Conservation (phyloP, 2,329 filamentous ascomycete genomes). For the Ceratocystis variospora region DNA sequence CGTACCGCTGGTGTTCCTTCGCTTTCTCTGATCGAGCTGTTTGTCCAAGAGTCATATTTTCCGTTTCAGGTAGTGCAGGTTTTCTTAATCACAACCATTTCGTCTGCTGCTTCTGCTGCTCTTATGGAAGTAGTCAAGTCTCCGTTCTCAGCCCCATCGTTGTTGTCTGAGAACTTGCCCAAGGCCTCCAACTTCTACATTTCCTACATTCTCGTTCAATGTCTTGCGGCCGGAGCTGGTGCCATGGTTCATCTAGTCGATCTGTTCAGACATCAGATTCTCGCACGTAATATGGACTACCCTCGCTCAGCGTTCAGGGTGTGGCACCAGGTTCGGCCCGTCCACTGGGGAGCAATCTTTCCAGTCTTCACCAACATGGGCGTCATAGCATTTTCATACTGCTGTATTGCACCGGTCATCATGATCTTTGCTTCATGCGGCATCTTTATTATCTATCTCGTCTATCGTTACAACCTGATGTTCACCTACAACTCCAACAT, state of each 20-base stretch:
- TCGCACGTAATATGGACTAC: conserved; percentile 61
- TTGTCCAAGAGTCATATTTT: conserved; percentile 68
- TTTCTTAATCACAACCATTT: conserved; percentile 67
- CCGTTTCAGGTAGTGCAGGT: conserved; percentile 70
- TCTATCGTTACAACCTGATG: conserved; percentile 81
- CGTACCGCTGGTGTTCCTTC: conserved; percentile 59
- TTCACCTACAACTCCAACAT: conserved; percentile 72
- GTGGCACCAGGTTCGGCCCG: conserved; percentile 58
- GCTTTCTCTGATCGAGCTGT: conserved; percentile 56
- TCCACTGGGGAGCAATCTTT: conserved; percentile 73
- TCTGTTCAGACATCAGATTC: conserved; percentile 40
- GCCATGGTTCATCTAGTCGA: conserved; percentile 59
- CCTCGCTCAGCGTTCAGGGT: conserved; percentile 68
- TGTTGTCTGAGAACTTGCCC: conserved; percentile 58
- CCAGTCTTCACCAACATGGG: conserved; percentile 70
- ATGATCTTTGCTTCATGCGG: conserved; percentile 69
- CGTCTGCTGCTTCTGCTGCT: conserved; percentile 58
- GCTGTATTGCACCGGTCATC: conserved; percentile 73
- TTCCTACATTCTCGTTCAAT: conserved; percentile 87
- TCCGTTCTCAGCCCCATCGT: conserved; percentile 23
- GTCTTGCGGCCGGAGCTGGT: conserved; percentile 61
- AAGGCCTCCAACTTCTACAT: conserved; percentile 77
- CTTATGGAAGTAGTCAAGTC: conserved; percentile 42
- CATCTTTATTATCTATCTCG: conserved; percentile 68
- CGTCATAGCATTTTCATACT: conserved; percentile 72